These are phyloP conservation scores for Mycena filopes DNA, from an alignment of 768 basidiomycete genomes.

Conservation along the genomic window DNA sequence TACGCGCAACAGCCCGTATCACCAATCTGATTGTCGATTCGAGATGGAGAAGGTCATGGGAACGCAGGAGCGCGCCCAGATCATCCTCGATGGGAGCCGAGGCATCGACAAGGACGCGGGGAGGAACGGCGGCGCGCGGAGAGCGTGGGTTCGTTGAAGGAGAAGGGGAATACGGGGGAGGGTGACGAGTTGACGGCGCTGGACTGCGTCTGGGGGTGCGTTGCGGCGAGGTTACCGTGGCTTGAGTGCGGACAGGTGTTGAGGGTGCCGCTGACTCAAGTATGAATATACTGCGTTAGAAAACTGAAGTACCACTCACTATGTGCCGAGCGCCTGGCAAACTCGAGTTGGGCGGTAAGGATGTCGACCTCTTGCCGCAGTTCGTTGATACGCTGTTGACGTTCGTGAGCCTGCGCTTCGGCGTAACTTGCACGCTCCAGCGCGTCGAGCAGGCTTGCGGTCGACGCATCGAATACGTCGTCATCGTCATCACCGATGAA, in stretches of 20 bases:
- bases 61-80: neutral
- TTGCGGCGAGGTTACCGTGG: neutral
- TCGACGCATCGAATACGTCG: too few species aligned
- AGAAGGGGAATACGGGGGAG: neutral
- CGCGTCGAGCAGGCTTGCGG: neutral
- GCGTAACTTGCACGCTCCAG: conserved; percentile 1
- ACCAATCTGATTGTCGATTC: neutral
- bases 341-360: neutral
- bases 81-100: too few species aligned
- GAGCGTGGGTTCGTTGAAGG: neutral
- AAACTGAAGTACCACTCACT: neutral
- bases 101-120: too few species aligned
- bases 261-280: too few species aligned
- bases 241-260: neutral
- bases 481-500: conserved; percentile 7
- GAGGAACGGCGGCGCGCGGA: neutral
- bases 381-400: neutral
- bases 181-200: neutral
- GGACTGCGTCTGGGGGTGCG: neutral
- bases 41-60: neutral
- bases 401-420: neutral
- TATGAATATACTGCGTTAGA: neutral
- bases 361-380: neutral
- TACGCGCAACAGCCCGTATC: neutral
- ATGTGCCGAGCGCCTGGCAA: neutral